Evolutionary conservation across 2,329 filamentous ascomycete genomes (phyloP).

Genomic region (Botrytis elliptica): DNA sequence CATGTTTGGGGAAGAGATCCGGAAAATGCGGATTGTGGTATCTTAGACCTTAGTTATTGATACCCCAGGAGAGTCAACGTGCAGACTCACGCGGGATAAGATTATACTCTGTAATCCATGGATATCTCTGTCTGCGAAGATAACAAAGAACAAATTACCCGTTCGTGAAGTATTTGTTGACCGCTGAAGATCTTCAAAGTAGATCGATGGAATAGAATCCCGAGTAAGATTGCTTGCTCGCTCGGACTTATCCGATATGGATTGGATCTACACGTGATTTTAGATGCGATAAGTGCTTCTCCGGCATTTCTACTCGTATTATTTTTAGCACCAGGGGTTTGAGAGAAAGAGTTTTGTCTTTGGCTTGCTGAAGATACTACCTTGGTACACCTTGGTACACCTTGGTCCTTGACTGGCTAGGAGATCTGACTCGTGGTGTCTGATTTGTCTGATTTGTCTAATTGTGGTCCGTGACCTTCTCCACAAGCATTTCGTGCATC

Average conservation of each 20-base stretch:
- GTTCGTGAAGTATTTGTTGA: background rate
- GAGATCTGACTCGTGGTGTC: background rate
- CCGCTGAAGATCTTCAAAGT: background rate
- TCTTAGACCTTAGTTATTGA: background rate
- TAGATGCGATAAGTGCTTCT: background rate
- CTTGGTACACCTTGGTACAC: background rate
- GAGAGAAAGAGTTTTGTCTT: background rate
- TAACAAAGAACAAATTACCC: background rate
- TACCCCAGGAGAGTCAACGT: background rate
- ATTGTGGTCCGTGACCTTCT: background rate
- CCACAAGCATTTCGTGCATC: slow-evolving; percentile 3
- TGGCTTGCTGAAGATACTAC: background rate
- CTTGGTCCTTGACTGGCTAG: background rate
- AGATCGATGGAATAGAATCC: background rate
- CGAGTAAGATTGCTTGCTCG: background rate
- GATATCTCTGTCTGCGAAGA: background rate
- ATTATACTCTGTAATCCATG: background rate
- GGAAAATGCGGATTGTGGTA: background rate
- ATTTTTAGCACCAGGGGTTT: background rate
- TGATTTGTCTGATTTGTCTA: background rate
- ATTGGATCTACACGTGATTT: background rate
- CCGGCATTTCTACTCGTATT: background rate
- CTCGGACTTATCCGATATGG: background rate
- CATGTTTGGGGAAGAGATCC: background rate
- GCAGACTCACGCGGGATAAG: background rate